These are phyloP conservation scores for Cystobasidium tubakii DNA, from an alignment of 768 basidiomycete species.

Conservation along the genomic window DNA sequence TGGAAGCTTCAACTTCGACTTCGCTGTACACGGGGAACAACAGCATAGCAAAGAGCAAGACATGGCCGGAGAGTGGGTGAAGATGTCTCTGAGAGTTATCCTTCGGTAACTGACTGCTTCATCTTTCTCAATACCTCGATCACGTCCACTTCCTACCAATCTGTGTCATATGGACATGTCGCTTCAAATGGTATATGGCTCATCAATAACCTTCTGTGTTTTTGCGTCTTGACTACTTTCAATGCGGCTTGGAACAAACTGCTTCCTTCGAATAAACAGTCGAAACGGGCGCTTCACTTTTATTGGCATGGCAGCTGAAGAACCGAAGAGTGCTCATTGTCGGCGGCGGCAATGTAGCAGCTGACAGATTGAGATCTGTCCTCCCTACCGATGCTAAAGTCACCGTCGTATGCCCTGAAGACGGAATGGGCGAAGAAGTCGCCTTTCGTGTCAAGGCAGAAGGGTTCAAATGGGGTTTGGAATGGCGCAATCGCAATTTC, in stretches of 20 bases:
- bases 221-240: too few species aligned
- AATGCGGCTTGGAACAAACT: too few species aligned
- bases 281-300: slow-evolving; percentile 51
- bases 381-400: slow-evolving; percentile 71
- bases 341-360: slow-evolving; percentile 88
- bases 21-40: slow-evolving; percentile 21
- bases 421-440: slow-evolving; percentile 58
- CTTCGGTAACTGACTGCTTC: background rate
- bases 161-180: background rate
- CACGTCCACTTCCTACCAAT: background rate
- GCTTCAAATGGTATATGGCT: too few species aligned
- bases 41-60: slow-evolving; percentile 15
- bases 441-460: slow-evolving; percentile 48
- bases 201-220: background rate
- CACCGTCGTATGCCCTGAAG: slow-evolving; percentile 66
- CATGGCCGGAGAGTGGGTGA: slow-evolving; percentile 21
- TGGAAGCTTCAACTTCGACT: slow-evolving; percentile 12
- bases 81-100: background rate
- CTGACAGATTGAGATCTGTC: slow-evolving; percentile 76
- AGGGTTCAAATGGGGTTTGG: slow-evolving; percentile 55
- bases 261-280: too few species aligned
- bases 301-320: slow-evolving; percentile 89
- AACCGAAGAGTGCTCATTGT: slow-evolving; percentile 77
- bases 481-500: slow-evolving; percentile 34
- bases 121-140: background rate